Evolutionary conservation across 2,329 filamentous ascomycete genomes (phyloP), one percentile per base, ranked within the genome.

Genomic region (Monosporascus sp.): DNA sequence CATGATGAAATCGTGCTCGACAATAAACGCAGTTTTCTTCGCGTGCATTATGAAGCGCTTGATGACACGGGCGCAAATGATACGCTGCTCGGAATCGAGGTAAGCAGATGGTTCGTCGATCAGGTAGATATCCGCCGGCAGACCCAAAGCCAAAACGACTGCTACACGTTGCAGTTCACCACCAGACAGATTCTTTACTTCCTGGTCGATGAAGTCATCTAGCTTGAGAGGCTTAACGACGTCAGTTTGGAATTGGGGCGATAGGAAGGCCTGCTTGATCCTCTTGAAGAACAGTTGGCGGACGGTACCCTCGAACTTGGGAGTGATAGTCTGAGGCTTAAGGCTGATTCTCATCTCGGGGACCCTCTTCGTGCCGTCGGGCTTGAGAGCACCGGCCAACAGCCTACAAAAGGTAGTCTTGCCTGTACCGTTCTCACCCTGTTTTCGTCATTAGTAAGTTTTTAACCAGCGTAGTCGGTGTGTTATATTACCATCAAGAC

Each of bases 1-100:
- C 92, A 97, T 97, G 78, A 97, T 96, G 79, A 99, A 97, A 82
- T 99, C 94, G 88, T 99, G 94, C 85, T 99, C 94, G 71, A 99
- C 93, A 63, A 99, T 86, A 72, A 99, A 99, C 49, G 94, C 94
- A 0, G 94, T 99, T 85, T 97, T 97, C 86, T 97, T 97, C 66
- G 91, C 87, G 79, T 99, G 93, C 94, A 99, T 99, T 75, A 99
- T 99, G 82, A 96, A 99, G 62, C 94, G 88, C 82, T 99, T 99
- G 78, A 99, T 99, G 70, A 99, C 95, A 69, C 92, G 88, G 46
- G 93, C 88, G 57, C 92, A 93, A 65, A 99, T 87, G 69, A 99
- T 96, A 88, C 94, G 93, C 77, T 99, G 94, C 77, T 99, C 94
- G 49, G 94, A 97, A 73, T 99, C 94, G 55, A 99, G 88, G 74